Evolutionary conservation across 208 protist genomes (phyloP), one percentile per base, ranked within the genome.

Genomic region (Leishmania guyanensis): DNA sequence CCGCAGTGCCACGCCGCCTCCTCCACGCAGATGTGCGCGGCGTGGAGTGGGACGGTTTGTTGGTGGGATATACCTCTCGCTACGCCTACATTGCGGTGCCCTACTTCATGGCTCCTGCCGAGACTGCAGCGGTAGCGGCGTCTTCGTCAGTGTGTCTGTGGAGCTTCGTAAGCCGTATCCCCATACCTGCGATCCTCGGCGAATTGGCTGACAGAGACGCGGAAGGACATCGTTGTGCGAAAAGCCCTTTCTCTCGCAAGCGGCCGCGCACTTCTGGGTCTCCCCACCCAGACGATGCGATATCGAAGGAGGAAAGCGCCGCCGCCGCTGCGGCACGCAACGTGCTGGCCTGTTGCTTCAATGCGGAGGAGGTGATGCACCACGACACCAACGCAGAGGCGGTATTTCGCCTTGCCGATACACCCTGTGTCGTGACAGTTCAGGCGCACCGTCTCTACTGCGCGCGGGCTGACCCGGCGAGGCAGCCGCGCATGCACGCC

Each of bases 1-100:
- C 39, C 0, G 54, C n/a, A 58, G 69, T 70, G 73, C 43, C 43
- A 2, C 71, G 77, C 2, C 81, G 87, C 74, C 54, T 94, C 76
- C 70, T 89, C 62, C 94, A 97, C 79, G 88, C 82, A 17, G 94
- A 97, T 83, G 92, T 89, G 39, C 78, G 88, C 12, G 94, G 94
- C 22, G 89, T 97, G 80, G 91, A 96, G 81, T 88, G 93, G 66
- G 77, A 88, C 33, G 92, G 85, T 6, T 51, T 90, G 48, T 56
- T 95, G 62, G 75, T 95, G 6, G 94, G 81, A 12, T 68, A 80
- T 66, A 94, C 91, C 33, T 62, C 75, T 36, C 94, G 89, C 17
- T 97, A 94, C 85, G 90, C 90, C 16, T 96, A 96, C 79, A 58
- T 95, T 20, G 94, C 87, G 1, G 88, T 93, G 39, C 93, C 93